Base-by-base conservation (phyloP, 1,284 basidiomycete species). In the Trametes versicolor region DNA sequence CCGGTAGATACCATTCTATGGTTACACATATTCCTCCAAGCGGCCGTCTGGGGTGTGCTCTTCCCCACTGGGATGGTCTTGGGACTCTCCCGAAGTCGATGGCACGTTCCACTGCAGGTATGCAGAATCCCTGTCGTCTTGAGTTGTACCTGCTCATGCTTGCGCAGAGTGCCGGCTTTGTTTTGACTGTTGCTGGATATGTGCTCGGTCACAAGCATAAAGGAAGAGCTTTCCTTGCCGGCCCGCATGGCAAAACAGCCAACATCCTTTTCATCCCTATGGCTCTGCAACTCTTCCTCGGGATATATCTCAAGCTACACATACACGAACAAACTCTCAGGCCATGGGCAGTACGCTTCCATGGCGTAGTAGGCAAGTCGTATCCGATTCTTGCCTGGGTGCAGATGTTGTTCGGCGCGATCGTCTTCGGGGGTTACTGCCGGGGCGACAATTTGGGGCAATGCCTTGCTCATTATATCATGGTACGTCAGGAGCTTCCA, bases 231-330 rank as follows among this genome's bases (percentile, higher is more conserved):
- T 96, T 96, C 73, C 84, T 86, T 0, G 81, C 81, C 39, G 90
- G 91, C 12, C 85, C 86, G 1, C 94, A 96, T 73, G 92, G 90
- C 8, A 80, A 79, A 3, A 87, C 92, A 71, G 92, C 90, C 17
- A 89, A 86, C 58, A 84, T 95, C 71, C 80, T 96, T 52, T 81
- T 91, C 66, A 63, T 87, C 41, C 87, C 92, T 2, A 87, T 96
- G 49, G 72, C 84, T 19, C 73, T 82, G 1, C 97, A 98, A 78
- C 82, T 92, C 9, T 74, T 76, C 19, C 81, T 95, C 57, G 97
- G 97, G 7, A 84, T 96, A 64, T 99, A 98, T 78, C 89, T 99
- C 68, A 98, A 97, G 79, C 81, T 97, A 4, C 97, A 99, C 77
- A 89, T 98, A 23, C 85, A 96, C 67, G 94, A 98, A 78, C 82